Evolutionary conservation across 1,139 yeast species (phyloP).

Genomic region (Hyphopichia buzzinii): DNA sequence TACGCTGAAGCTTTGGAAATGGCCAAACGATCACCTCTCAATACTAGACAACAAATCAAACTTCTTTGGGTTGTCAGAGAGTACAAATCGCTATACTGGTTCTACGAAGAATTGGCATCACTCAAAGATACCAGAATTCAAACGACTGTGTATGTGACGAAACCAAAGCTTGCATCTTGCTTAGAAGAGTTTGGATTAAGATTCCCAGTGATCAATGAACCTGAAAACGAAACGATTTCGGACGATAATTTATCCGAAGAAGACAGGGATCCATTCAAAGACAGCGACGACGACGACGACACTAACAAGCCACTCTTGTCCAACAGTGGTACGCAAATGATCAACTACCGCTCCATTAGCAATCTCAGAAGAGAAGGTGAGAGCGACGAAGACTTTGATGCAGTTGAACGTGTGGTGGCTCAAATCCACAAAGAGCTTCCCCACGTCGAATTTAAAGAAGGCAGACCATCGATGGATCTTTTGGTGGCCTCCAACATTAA

Average conservation of each 20-base stretch:
- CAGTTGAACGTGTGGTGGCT: slow-evolving; percentile 5
- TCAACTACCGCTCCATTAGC: slow-evolving; percentile 1
- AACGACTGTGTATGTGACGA: slow-evolving; percentile 43
- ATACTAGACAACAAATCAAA: slow-evolving; percentile 25
- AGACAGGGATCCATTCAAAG: neutral
- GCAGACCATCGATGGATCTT: slow-evolving; percentile 42
- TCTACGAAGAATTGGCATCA: slow-evolving; percentile 44
- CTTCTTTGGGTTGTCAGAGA: slow-evolving; percentile 55
- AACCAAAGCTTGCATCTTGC: slow-evolving; percentile 22
- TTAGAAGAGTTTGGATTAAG: slow-evolving; percentile 18
- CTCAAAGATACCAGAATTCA: slow-evolving; percentile 31
- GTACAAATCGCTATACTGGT: slow-evolving; percentile 45
- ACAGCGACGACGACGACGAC: slow-evolving; percentile 2
- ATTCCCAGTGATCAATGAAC: slow-evolving; percentile 5
- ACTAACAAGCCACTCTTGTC: slow-evolving; percentile 1
- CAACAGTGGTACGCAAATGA: slow-evolving; percentile 2
- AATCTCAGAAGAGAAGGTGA: neutral
- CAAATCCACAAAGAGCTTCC: slow-evolving; percentile 17
- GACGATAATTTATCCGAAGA: slow-evolving; percentile 1
- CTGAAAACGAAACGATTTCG: slow-evolving; percentile 1
- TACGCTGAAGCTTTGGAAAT: slow-evolving; percentile 35
- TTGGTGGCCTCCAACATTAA: slow-evolving; percentile 36
- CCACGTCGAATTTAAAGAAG: slow-evolving; percentile 40
- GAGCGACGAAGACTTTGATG: neutral
- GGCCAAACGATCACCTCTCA: slow-evolving; percentile 12